Base-by-base conservation (phyloP, 169 alveolate genomes). In the Prorocentrum cordatum region DNA sequence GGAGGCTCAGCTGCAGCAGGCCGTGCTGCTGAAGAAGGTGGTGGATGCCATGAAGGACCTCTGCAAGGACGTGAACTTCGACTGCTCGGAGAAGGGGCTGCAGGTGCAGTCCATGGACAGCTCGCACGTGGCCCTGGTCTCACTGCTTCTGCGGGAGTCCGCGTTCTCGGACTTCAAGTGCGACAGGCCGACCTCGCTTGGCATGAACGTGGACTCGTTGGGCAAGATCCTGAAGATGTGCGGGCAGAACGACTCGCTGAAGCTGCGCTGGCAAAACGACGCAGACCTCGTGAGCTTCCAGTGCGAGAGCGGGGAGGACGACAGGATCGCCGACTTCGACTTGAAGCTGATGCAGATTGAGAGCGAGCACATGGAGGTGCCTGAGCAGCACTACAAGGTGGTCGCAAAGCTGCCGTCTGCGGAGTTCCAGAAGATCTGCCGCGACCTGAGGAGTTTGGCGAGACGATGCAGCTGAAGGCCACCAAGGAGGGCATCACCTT, bases 71-170 rank as follows among this genome's bases (percentile, higher is more conserved):
- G 88, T 77, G 88, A 59, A 59, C 70, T 75, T 75, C n/a, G 73
- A 75, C 67, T 75, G 87, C 61, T 54, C 73, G 20, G 87, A 75
- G 87, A 75, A 33, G 87, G 87, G 87, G n/a, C n/a, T n/a, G n/a
- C n/a, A 68, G 79, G 84, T 72, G 84, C 84, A 72, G 32, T 45
- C 64, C 31, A 72, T 72, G 84, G 84, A 72, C 84, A 45, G 68
- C 24, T 72, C 84, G 20, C 84, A 72, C 35, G 84, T 72, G 68
- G 84, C 84, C 33, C 22, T 72, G 84, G 84, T 72, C 31, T 72
- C 84, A 7, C 7, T 72, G 84, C 39, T 45, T 26, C 33, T 72
- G 50, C 62, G 64, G 47, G 84, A 72, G 47, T 45, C 68, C n/a
- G 84, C 84, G 0, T 72, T 72, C 47, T 14, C 84, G 4, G 88